Evolutionary conservation across 1,284 basidiomycete genomes (phyloP), one percentile per base, ranked within the genome.

Genomic region (Heterobasidion parviporum): DNA sequence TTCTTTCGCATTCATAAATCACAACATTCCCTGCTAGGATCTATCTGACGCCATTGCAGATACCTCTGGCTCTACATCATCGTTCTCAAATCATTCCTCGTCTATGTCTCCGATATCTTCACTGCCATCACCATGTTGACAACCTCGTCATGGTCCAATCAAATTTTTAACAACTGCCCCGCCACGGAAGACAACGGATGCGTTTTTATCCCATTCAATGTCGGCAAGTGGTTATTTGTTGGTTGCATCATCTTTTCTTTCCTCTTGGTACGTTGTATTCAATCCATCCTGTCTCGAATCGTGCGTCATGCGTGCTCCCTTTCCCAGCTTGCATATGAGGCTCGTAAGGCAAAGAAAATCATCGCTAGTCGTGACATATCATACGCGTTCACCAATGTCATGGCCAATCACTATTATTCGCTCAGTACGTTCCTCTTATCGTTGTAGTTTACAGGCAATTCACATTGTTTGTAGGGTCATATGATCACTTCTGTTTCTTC

Each of bases 161-260:
- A 91, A 69, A 94, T 96, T 66, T 90, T 93, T 73, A 77, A 85
- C 60, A 80, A 85, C 63, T 94, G 91, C 65, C 53, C 45, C 15
- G 20, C 34, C n/a, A 74, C 67, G 12, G 71, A 65, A 57, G 62
- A 68, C 54, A 74, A 80, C 15, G 87, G 90, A 54, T 93, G 91
- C 62, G 83, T 98, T 60, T 82, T 85, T 63, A 93, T 99, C 59
- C 87, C 92, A 7, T 98, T 98, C 74, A 76, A 77, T 57, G 84
- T 92, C 54, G 94, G 92, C 58, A 92, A 94, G 71, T 98, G 94
- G 94, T 78, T 99, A 59, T 98, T 99, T 74, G 89, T 95, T 32
- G 94, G 93, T 45, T 99, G 96, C 71, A 98, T 99, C 79, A 89
- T 97, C 66, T 94, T 98, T 71, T 95, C 93, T 20, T 98, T 98